These are phyloP conservation scores for Backusella luteola DNA, from an alignment of 192 early-diverging fungal genomes.

Conservation along the genomic window DNA sequence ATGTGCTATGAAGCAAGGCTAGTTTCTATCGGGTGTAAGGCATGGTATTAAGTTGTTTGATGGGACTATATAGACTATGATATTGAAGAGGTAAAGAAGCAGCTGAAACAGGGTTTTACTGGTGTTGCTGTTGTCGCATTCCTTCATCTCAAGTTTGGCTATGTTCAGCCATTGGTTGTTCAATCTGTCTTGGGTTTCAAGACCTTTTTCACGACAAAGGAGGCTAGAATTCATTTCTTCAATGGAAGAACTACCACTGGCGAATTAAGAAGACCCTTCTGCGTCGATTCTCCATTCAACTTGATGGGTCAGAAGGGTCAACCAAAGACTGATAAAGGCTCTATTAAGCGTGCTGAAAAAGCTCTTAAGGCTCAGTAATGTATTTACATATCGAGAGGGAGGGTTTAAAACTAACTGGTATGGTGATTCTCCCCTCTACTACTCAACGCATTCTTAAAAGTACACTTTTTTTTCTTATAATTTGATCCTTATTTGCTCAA, in stretches of 20 bases:
- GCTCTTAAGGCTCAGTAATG: conserved; percentile 30
- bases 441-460: background rate
- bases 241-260: conserved; percentile 71
- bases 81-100: conserved; percentile 62
- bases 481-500: background rate
- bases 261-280: conserved; percentile 82
- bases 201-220: conserved; percentile 62
- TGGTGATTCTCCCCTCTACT: background rate
- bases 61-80: conserved; percentile 62
- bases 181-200: conserved; percentile 79
- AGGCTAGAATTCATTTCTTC: conserved; percentile 73
- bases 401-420: background rate
- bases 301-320: conserved; percentile 30
- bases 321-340: conserved; percentile 44
- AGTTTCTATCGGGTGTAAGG: background rate
- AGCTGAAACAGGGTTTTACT: conserved; percentile 65
- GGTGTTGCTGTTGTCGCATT: conserved; percentile 69
- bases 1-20: background rate
- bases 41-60: background rate
- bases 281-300: conserved; percentile 69
- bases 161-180: conserved; percentile 82
- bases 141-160: conserved; percentile 86
- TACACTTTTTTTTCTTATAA: background rate
- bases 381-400: background rate
- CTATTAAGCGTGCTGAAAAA: conserved; percentile 54